These are phyloP conservation scores for Stephanodiscus triporus DNA, from an alignment of 108 stramenopile species.

Conservation along the genomic window DNA sequence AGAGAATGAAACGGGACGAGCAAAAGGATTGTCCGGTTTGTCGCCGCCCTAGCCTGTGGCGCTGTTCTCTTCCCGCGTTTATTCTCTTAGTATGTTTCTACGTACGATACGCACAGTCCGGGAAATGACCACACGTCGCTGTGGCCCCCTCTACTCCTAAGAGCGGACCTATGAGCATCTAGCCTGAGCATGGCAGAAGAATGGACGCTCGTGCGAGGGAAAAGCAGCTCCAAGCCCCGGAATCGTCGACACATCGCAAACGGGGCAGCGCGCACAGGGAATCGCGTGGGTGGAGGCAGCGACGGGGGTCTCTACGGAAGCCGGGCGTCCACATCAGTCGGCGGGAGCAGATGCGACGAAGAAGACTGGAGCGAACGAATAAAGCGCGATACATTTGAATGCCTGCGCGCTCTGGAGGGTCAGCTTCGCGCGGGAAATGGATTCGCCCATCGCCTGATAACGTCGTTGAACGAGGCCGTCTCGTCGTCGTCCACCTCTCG, in stretches of 20 bases:
- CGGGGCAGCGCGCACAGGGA: background rate
- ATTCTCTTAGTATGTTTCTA: too few relatives aligned
- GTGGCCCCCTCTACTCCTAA: too few relatives aligned
- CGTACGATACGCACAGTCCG: too few relatives aligned
- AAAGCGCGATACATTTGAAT: conserved; percentile 21
- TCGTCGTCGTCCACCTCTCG: background rate
- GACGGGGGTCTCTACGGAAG: conserved; percentile 2
- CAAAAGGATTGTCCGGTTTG: too few relatives aligned
- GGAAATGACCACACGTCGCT: too few relatives aligned
- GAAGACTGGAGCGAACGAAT: conserved; percentile 15
- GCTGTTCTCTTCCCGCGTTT: too few relatives aligned
- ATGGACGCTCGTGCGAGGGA: conserved; percentile 29
- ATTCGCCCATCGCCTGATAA: conserved; percentile 29
- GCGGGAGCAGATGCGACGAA: background rate
- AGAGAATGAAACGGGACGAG: too few relatives aligned
- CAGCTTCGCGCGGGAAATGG: conserved; percentile 17
- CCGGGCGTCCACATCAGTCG: background rate
- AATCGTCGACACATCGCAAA: conserved; percentile 12
- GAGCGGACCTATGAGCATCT: too few relatives aligned
- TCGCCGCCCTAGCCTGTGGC: too few relatives aligned
- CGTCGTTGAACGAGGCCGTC: conserved; percentile 10
- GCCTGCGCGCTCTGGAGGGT: conserved; percentile 19
- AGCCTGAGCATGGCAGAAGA: conserved; percentile 9
- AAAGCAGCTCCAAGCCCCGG: conserved; percentile 7
- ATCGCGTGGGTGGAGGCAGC: background rate